Evolutionary conservation across 1,284 basidiomycete genomes (phyloP), one percentile per base, ranked within the genome.

Genomic region (Cryptococcus sp.): DNA sequence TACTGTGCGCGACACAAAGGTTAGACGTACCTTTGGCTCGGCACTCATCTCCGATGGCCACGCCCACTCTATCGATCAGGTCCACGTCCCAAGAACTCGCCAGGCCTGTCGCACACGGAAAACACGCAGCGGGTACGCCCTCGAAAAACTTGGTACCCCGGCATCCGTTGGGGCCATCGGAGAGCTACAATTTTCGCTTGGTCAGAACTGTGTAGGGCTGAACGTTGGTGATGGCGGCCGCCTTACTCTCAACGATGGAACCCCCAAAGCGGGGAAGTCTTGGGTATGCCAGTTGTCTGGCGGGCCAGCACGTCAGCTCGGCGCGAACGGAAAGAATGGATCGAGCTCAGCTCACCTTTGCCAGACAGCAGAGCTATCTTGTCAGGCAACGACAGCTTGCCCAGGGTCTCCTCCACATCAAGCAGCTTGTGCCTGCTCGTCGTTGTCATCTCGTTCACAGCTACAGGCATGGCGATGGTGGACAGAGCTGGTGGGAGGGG

Each of bases 31-130:
- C 81, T 53, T 85, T 81, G 44, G 86, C 80, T 67, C 84, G 87
- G 3, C 86, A 84, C 71, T 91, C 89, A 20, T 80, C 78, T 0
- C 86, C 87, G 21, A 91, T 80, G 23, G 70, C 68, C 44, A 78
- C 72, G 9, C 87, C 88, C 15, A 87, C 80, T 59, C 82, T 77
- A 56, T 83, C 76, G 24, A 87, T 80, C 43, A 91, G 82, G 12
- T 83, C 79, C 0, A 82, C 78, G 70, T 90, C 87, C 78, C 84
- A 90, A 0, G 87, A 87, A 0, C 87, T 84, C 2, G 82, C 88
- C 21, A 90, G 78, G 0, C 85, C 86, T 0, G 88, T 90, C 0
- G 87, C 82, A 37, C 72, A 77, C 43, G 75, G 72, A 48, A 73
- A 68, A 48, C 68, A 70, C 0, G 65, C 52, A n/a, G 59, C 54